Evolutionary conservation across 371 early-diverging fungal genomes (phyloP).

Genomic region (Apophysomyces ossiformis): DNA sequence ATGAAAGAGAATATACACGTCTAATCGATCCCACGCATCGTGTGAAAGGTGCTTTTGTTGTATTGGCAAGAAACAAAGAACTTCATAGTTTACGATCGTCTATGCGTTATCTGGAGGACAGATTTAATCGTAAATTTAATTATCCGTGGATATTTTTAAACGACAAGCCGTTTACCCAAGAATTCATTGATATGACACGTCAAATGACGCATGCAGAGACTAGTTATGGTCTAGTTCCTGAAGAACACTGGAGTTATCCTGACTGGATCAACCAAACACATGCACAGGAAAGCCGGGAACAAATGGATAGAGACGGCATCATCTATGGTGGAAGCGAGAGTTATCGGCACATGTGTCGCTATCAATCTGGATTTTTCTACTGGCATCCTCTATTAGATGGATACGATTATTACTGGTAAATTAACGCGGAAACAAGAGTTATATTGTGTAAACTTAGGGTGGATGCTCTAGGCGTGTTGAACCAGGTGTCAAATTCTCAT

Average conservation of each 20-base stretch:
- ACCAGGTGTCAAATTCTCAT: slow-evolving; percentile 89
- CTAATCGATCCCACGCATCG: slow-evolving; percentile 13
- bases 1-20: background rate
- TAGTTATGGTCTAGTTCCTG: slow-evolving; percentile 36
- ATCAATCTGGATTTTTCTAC: slow-evolving; percentile 88
- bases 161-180: slow-evolving; percentile 75
- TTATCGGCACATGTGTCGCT: slow-evolving; percentile 94
- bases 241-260: slow-evolving; percentile 82
- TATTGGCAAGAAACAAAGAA: slow-evolving; percentile 75
- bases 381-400: slow-evolving; percentile 76
- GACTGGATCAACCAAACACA: slow-evolving; percentile 71
- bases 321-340: slow-evolving; percentile 82
- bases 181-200: slow-evolving; percentile 63
- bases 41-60: slow-evolving; percentile 62
- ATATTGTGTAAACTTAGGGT: background rate
- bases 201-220: slow-evolving; percentile 52
- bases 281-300: slow-evolving; percentile 55
- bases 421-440: background rate
- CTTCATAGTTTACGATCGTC: slow-evolving; percentile 66
- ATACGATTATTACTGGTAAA: slow-evolving; percentile 95
- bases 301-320: slow-evolving; percentile 61
- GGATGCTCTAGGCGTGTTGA: slow-evolving; percentile 82
- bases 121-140: slow-evolving; percentile 77
- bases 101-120: slow-evolving; percentile 75
- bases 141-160: slow-evolving; percentile 90